phyloP scores from a whole-genome alignment of 1,284 basidiomycete genomes.

The Inonotus obliquus region DNA sequence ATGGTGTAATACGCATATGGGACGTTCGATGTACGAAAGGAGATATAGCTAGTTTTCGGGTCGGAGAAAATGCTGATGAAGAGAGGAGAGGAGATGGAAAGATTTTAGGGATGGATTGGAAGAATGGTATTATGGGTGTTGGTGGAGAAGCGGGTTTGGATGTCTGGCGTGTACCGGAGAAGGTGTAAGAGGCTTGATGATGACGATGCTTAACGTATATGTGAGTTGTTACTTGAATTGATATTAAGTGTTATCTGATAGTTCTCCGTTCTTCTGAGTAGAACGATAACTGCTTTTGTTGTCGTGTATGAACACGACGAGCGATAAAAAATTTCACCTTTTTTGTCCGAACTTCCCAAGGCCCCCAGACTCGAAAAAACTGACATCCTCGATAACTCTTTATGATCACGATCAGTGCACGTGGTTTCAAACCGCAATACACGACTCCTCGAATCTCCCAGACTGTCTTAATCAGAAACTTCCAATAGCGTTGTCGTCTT shows the following conservation, averaged over 20 bases:
- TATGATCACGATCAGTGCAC: too few relatives aligned
- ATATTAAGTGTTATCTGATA: too few relatives aligned
- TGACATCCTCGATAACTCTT: too few relatives aligned
- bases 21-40: slow-evolving; percentile 70
- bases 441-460: too few relatives aligned
- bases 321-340: too few relatives aligned
- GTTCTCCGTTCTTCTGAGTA: background rate
- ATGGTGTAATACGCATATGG: slow-evolving; percentile 82
- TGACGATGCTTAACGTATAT: background rate
- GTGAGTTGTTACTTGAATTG: background rate
- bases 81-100: slow-evolving; percentile 42
- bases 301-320: background rate
- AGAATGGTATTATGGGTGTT: slow-evolving; percentile 61
- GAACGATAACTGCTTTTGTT: background rate
- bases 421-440: too few relatives aligned
- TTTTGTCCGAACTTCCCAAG: too few relatives aligned
- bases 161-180: slow-evolving; percentile 59
- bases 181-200: background rate
- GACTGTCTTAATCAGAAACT: too few relatives aligned
- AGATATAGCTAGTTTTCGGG: slow-evolving; percentile 62
- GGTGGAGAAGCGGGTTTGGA: slow-evolving; percentile 84
- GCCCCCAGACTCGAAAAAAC: too few relatives aligned
- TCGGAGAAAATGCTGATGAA: slow-evolving; percentile 42
- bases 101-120: slow-evolving; percentile 76
- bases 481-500: too few relatives aligned